Percentiles rank a stretch among this genome's conserved stretches.
Conservation (phyloP, 1,284 basidiomycete genomes). For the Amylostereum areolatum region DNA sequence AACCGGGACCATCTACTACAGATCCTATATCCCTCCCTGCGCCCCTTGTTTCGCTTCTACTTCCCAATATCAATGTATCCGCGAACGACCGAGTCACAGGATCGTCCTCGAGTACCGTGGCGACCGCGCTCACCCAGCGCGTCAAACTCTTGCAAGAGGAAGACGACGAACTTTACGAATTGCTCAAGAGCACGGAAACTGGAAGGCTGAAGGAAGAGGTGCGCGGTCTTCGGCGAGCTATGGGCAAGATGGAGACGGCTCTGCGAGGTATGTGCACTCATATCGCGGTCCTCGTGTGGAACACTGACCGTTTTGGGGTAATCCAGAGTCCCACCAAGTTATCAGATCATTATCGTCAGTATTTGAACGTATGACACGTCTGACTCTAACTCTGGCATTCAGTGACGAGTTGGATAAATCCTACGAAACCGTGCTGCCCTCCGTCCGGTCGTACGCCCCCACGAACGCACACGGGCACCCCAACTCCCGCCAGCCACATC, state of each 20-base stretch:
- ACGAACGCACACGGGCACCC: constrained; percentile 32
- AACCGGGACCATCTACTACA: constrained; percentile 50
- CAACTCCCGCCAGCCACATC: constrained; percentile 30
- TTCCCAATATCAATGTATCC: constrained; percentile 51
- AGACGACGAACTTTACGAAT: constrained; percentile 73
- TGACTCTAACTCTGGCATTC: not conserved
- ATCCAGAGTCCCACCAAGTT: constrained; percentile 65
- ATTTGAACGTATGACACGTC: not conserved
- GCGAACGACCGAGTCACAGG: constrained; percentile 28
- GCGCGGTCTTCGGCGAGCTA: constrained; percentile 55
- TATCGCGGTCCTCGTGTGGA: constrained; percentile 8
- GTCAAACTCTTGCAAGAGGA: constrained; percentile 70
- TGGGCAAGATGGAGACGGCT: constrained; percentile 62
- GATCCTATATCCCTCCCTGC: constrained; percentile 64
- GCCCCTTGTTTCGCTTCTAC: constrained; percentile 55
- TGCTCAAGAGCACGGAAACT: constrained; percentile 65
- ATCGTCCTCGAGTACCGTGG: constrained; percentile 50
- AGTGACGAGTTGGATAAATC: constrained; percentile 65
- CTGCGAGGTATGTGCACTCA: constrained; percentile 52
- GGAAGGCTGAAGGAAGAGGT: constrained; percentile 77
- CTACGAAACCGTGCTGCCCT: constrained; percentile 49
- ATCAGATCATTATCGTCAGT: constrained; percentile 68
- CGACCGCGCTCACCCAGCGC: constrained; percentile 64
- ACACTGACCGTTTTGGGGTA: constrained; percentile 3
- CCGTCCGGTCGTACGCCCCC: constrained; percentile 30